Base-by-base conservation (phyloP, 176 grass and related monocot species). In the Neostapfia colusana region DNA sequence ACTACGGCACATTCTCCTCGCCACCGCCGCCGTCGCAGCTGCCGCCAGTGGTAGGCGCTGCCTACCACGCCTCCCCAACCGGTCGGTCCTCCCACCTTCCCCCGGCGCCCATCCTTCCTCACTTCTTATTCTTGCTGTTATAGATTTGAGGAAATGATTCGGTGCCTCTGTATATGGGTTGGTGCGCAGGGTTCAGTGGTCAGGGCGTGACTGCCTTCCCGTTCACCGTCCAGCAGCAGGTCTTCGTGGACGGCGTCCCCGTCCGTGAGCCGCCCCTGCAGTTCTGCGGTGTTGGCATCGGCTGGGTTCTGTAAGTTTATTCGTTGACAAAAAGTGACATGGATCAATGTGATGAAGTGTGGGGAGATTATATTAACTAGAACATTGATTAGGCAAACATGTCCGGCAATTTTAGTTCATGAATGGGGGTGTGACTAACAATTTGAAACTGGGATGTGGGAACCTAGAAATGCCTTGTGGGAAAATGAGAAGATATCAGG, bases 231-330 rank as follows among this genome's bases (percentile, higher is more conserved):
- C 75, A 83, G 74, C 81, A 88, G 60, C 86, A 85, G 63, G 65
- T 75, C n/a, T 38, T 85, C 16, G 87, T 74, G 25, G 87, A 89
- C 24, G 79, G 87, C 61, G 26, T 89, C 16, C 78, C 79, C 35
- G 10, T 85, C 54, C 76, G 49, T 51, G 83, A 81, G 67, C 80
- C 86, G 25, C 51, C 80, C 0, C 73, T 92, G 44, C 90, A 83
- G 2, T 83, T 92, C 75, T 92, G 67, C 45, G 90, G 86, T 72
- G 50, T 81, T 10, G 90, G 90, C 76, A 2, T 89, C 18, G 90
- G 86, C 58, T 89, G 90, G 90, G 68, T 64, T 79, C 46, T 92
- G 86, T 92, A 81, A 89, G 86, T 84, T 17, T 49, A 16, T 15
- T 5, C 11, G 7, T 70, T 39, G 15, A 28, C 54, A 36, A 14